A percentile compares a stretch with the other conserved stretches of the same genome.
Conservation (phyloP, 2,329 filamentous ascomycete genomes). For the Rhynchosporium secalis region DNA sequence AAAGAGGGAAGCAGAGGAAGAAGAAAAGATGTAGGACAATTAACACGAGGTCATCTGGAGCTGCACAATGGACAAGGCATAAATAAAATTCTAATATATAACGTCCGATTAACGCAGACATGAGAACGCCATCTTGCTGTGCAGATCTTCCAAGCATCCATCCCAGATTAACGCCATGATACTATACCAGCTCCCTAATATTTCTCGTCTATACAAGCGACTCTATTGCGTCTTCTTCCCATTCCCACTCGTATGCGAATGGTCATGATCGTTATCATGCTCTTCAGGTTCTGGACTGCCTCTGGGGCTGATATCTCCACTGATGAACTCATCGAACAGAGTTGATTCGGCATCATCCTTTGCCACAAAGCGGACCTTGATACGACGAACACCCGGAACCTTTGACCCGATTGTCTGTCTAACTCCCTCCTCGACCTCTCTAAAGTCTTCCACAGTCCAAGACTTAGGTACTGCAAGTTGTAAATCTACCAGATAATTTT, state of each 20-base stretch:
- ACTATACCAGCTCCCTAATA: constrained; percentile 20
- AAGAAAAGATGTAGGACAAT: constrained; percentile 3
- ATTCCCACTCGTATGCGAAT: constrained; percentile 41
- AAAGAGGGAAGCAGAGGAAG: not conserved
- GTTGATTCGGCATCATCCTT: constrained; percentile 57
- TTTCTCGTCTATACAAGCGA: constrained; percentile 24
- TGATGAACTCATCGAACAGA: constrained; percentile 79
- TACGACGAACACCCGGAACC: constrained; percentile 79
- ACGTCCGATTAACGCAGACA: constrained; percentile 20
- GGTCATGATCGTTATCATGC: constrained; percentile 47
- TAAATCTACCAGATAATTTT: constrained; percentile 92
- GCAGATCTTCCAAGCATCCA: constrained; percentile 20
- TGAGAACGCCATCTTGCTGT: constrained; percentile 28
- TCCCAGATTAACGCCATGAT: constrained; percentile 16
- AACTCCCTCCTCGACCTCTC: constrained; percentile 70
- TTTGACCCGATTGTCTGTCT: constrained; percentile 71
- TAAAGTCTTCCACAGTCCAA: constrained; percentile 73
- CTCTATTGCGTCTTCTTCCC: constrained; percentile 37
- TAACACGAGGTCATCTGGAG: not conserved
- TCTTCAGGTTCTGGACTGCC: constrained; percentile 62
- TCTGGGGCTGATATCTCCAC: constrained; percentile 59
- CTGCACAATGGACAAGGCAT: not conserved
- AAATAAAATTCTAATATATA: constrained; percentile 25
- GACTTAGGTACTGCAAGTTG: constrained; percentile 76
- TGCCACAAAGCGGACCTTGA: constrained; percentile 81